Conservation (phyloP, 441 rosid species). For the Biscutella laevigata region DNA sequence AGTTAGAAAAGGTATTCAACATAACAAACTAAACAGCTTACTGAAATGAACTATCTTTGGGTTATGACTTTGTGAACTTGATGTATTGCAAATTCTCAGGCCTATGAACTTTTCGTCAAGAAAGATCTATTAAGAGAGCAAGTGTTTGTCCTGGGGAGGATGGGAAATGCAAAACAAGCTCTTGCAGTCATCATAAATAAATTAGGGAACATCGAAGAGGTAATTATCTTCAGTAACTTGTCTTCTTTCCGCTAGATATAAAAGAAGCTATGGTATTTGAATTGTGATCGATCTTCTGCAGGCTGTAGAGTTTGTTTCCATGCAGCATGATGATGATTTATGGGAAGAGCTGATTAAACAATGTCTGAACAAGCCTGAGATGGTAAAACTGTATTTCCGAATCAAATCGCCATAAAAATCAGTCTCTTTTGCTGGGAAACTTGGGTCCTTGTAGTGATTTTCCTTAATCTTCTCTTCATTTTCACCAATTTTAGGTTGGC, state of each 20-base stretch:
- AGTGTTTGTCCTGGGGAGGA: slow-evolving; percentile 94
- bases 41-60: slow-evolving; percentile 11
- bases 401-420: neutral
- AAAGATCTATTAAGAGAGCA: slow-evolving; percentile 86
- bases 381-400: slow-evolving; percentile 38
- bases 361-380: slow-evolving; percentile 92
- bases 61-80: slow-evolving; percentile 17
- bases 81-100: slow-evolving; percentile 45
- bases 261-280: neutral
- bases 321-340: slow-evolving; percentile 97
- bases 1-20: slow-evolving; percentile 76
- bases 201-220: slow-evolving; percentile 97
- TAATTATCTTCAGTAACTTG: slow-evolving; percentile 21
- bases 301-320: slow-evolving; percentile 96
- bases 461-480: slow-evolving; percentile 18
- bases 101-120: slow-evolving; percentile 71
- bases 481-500: slow-evolving; percentile 62
- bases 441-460: neutral
- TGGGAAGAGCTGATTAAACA: slow-evolving; percentile 98
- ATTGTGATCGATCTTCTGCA: slow-evolving; percentile 31
- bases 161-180: slow-evolving; percentile 93
- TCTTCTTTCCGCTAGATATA: neutral
- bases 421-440: neutral
- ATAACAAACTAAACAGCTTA: slow-evolving; percentile 16
- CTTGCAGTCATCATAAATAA: slow-evolving; percentile 82